Percentiles rank a stretch among this genome's conserved stretches.
Evolutionary conservation across 2,329 filamentous ascomycete species (phyloP).

Genomic region (Gnomoniopsis sp.): DNA sequence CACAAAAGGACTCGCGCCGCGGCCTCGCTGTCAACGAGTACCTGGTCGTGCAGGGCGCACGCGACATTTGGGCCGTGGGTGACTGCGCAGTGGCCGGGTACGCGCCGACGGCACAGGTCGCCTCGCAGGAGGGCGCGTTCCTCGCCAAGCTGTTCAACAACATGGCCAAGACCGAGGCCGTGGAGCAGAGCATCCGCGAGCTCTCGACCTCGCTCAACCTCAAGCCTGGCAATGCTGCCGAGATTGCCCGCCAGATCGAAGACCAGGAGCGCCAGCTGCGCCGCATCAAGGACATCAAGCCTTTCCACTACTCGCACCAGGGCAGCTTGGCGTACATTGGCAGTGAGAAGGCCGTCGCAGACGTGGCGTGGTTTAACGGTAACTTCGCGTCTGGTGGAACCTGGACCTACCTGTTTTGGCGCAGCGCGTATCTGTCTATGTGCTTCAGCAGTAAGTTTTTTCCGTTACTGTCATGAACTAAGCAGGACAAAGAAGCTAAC

Average conservation of each 20-base stretch:
- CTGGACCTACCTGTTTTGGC: slow-evolving; percentile 97
- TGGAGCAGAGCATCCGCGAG: slow-evolving; percentile 71
- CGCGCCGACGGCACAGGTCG: slow-evolving; percentile 94
- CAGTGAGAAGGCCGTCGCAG: slow-evolving; percentile 91
- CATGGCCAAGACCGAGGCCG: slow-evolving; percentile 88
- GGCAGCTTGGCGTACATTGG: slow-evolving; percentile 97
- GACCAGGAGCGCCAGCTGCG: slow-evolving; percentile 80
- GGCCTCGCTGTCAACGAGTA: slow-evolving; percentile 98
- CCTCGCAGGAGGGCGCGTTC: slow-evolving; percentile 92
- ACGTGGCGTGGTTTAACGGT: slow-evolving; percentile 95
- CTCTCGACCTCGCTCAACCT: slow-evolving; percentile 63
- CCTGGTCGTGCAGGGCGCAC: slow-evolving; percentile 92
- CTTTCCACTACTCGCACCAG: slow-evolving; percentile 98
- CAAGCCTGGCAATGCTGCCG: slow-evolving; percentile 63
- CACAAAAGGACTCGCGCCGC: slow-evolving; percentile 91
- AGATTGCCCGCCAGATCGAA: slow-evolving; percentile 73
- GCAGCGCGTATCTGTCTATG: slow-evolving; percentile 97
- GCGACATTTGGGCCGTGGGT: slow-evolving; percentile 96
- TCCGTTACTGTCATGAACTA: not conserved
- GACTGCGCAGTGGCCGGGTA: slow-evolving; percentile 98
- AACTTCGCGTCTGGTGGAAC: slow-evolving; percentile 92
- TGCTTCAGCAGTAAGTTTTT: slow-evolving; percentile 91
- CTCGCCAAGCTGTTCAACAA: slow-evolving; percentile 96
- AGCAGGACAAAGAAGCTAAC: slow-evolving; percentile 20
- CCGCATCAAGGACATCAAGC: slow-evolving; percentile 89